Evolutionary conservation across 441 rosid genomes (phyloP), one percentile per base, ranked within the genome.

Genomic region (Populus tomentosa): DNA sequence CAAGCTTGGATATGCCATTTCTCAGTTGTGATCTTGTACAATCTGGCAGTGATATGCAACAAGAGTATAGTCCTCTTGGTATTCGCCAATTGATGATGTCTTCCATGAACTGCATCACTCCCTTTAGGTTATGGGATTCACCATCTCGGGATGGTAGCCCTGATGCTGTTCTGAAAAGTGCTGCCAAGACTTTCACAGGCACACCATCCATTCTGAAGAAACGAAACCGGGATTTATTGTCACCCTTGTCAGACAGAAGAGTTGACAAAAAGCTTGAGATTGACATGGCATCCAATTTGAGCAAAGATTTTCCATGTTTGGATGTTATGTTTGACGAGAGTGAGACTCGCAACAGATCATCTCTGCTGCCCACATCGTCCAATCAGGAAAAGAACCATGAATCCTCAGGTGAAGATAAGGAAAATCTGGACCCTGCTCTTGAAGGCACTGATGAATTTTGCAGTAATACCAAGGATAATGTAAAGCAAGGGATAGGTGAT

Each of bases 41-140:
- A 77, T 86, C 98, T 77, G 89, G 90, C 70, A 84, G 85, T 73
- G 98, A 94, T 82, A 83, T 87, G 85, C 88, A 88, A 86, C 98
- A 90, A 86, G 99, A 96, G 80, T 97, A 90, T 80, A 96, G 99
- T 79, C 99, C 99, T 72, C 93, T 96, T 71, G 99, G 99, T 66
- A 92, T 96, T 78, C 99, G 98, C 62, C 99, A 96, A 85, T 80
- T 94, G 79, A 91, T 92, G 97, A 88, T 90, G 88, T 90, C 98
- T 78, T 91, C 98, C 67, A 87, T 87, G 90, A 86, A 86, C 84
- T 93, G 96, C 84, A 86, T 92, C 74, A 88, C 96, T 82, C 99
- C 99, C 53, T 93, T 89, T 82, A 87, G 91, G 88, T 84, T 94
- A 83, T 94, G 99, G 99, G 98, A 89, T 79, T 94, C 99, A 40